Base-by-base conservation (phyloP, 2,329 filamentous ascomycete genomes). In the Claviceps purpurea region DNA sequence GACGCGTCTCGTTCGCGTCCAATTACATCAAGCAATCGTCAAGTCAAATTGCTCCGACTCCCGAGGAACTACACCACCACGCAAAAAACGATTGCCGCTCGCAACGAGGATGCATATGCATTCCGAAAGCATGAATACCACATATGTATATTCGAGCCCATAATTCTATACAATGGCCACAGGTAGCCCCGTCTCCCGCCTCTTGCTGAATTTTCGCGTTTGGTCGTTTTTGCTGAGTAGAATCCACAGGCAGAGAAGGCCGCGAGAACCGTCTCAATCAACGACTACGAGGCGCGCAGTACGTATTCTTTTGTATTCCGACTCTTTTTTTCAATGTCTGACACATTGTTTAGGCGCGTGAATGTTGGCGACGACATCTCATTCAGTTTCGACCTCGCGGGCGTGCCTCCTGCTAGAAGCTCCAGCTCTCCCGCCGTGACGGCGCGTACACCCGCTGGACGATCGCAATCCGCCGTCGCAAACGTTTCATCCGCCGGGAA, bases 231-330 rank as follows among this genome's bases (percentile, higher is more conserved):
- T 47, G 44, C 44, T 47, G 8, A 47, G n/a, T 5, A 47, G 30
- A 39, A 11, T 5, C 8, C 24, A 37, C 26, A 66, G 66, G 64
- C 56, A 64, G 64, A 50, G 64, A 68, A 78, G 75, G 72, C 61
- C 78, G 80, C 58, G 76, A 79, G 58, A 78, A 81, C 62, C 78
- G 79, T 61, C 74, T 83, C 69, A 78, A 79, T 56, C 74, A 81
- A 68, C 79, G 81, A 62, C 76, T 84, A 62, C 79, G 81, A 56
- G 81, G 81, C 55, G 79, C 80, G 43, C 77, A 79, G 79, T 82
- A 71, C 57, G 76, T 64, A 13, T 30, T 2, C 14, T n/a, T 43
- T 20, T 6, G 5, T 30, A 18, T 4, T 3, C 22, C 14, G 7
- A 2, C 4, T 11, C 2, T 39, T 3, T 20, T 16, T 1, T n/a